Base-by-base conservation (phyloP, 305 asterid genomes). In the Fraxinus angustifolia region DNA sequence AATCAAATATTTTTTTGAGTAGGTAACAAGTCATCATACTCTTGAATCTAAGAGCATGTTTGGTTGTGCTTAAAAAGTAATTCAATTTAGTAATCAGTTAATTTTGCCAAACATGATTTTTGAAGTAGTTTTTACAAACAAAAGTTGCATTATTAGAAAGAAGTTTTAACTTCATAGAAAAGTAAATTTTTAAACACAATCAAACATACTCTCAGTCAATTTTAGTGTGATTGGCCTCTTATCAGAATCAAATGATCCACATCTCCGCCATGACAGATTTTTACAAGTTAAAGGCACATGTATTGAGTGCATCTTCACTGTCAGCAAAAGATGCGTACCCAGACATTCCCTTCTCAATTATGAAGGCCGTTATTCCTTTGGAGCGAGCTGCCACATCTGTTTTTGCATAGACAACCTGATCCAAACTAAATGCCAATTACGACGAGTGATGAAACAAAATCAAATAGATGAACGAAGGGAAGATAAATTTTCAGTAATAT, bases 331-430 rank as follows among this genome's bases (percentile, higher is more conserved):
- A 79, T 74, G 81, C 92, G 60, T 96, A 96, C 99, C 99, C 98
- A 2, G 90, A 84, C 98, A 94, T 92, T 83, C 90, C 98, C 89
- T 96, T 94, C 94, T 94, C 98, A 67, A 94, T 90, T 86, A 96
- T 90, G 89, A 96, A 96, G 67, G 99, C 97, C 36, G 99, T 96
- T 75, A 96, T 96, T 90, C 99, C 98, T 90, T 94, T 94, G 17
- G 97, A 90, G 75, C 78, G 89, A 81, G 97, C 93, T 67, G 93
- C 86, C 87, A 89, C 74, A 83, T 96, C 96, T 12, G 99, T 93
- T 90, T 94, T 96, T 76, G 98, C 98, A 89, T 96, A 96, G 80
- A 96, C 94, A 86, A 96, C 97, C 99, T 96, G 93, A 86, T 83
- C 82, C 85, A 87, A 85, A 67, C 53, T 35, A 79, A 82, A 65